Percentiles rank a stretch among this genome's conserved stretches.
Evolutionary conservation across 306 rosid species (phyloP).

Genomic region (Calophaca sinica): DNA sequence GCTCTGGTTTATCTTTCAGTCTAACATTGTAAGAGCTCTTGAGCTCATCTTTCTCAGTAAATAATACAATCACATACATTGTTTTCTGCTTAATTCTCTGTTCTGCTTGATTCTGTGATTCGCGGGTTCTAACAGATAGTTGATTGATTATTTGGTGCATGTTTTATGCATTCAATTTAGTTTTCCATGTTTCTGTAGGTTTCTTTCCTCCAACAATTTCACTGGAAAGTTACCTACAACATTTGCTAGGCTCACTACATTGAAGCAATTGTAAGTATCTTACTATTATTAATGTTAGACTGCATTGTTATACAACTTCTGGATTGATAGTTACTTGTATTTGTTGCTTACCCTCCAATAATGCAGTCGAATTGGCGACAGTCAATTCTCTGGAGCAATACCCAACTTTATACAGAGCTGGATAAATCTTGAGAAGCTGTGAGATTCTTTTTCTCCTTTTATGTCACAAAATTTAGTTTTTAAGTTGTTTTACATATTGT

Average conservation of each 20-base stretch:
- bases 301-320: neutral
- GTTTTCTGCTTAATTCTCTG: too few relatives aligned
- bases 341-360: neutral
- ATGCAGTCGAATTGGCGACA: conserved; percentile 68
- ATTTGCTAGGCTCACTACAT: conserved; percentile 43
- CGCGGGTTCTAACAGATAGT: neutral
- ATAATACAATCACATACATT: too few relatives aligned
- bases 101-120: too few relatives aligned
- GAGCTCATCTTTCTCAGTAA: too few relatives aligned
- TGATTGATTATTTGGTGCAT: neutral
- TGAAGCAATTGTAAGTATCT: conserved; percentile 60
- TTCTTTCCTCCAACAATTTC: conserved; percentile 55
- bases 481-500: neutral
- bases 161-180: neutral
- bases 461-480: neutral
- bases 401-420: conserved; percentile 67
- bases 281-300: neutral
- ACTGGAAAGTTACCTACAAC: conserved; percentile 48
- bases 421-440: conserved; percentile 61
- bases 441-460: conserved; percentile 30
- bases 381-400: conserved; percentile 63
- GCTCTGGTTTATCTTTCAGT: too few relatives aligned
- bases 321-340: neutral
- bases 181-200: conserved; percentile 42
- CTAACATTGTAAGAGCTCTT: too few relatives aligned